A percentile compares a stretch with the other conserved stretches of the same genome.
These are phyloP conservation scores for Ascochyta lentis DNA, from an alignment of 2,329 filamentous ascomycete genomes.

Conservation along the genomic window DNA sequence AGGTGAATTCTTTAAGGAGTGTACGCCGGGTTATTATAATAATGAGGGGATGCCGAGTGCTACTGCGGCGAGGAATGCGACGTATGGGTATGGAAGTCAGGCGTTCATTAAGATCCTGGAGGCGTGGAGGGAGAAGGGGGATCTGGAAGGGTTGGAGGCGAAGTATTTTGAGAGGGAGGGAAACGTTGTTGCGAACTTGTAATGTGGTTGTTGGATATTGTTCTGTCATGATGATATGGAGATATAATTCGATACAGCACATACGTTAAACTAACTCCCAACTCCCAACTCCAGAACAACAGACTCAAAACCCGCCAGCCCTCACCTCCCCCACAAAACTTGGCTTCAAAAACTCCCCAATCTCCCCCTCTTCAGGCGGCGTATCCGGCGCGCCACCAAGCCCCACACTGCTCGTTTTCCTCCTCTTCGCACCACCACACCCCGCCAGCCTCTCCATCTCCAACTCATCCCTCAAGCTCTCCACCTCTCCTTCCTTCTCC, in stretches of 20 bases:
- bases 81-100: constrained; percentile 39
- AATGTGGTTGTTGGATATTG: background rate
- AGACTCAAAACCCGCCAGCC: constrained; percentile 15
- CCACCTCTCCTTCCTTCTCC: constrained; percentile 32
- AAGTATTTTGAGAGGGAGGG: constrained; percentile 8
- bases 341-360: constrained; percentile 15
- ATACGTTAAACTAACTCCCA: background rate
- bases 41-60: constrained; percentile 28
- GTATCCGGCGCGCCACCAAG: constrained; percentile 23
- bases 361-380: constrained; percentile 33
- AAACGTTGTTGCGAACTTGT: background rate
- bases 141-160: constrained; percentile 41
- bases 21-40: constrained; percentile 64
- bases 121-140: constrained; percentile 39
- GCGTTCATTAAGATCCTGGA: constrained; percentile 43
- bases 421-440: constrained; percentile 22
- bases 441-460: constrained; percentile 10
- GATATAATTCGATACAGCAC: too few relatives aligned
- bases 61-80: constrained; percentile 31
- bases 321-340: constrained; percentile 32
- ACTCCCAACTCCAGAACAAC: background rate
- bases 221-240: too few relatives aligned
- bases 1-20: constrained; percentile 52
- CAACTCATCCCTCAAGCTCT: constrained; percentile 26
- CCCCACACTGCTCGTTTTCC: constrained; percentile 27